These are phyloP conservation scores for Solanum bukasovii DNA, from an alignment of 257 asterid species.

Conservation along the genomic window DNA sequence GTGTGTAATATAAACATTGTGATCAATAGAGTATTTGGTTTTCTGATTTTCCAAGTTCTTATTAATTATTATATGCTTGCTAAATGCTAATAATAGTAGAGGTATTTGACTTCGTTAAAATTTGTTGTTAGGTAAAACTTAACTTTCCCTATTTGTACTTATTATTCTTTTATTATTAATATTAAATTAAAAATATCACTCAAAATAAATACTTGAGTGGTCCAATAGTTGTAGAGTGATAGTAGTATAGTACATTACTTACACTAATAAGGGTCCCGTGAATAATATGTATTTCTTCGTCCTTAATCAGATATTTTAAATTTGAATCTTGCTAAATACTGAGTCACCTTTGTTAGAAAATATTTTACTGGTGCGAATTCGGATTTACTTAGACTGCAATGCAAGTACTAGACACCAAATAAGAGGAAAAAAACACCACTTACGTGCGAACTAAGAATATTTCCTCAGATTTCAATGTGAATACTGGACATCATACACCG, in stretches of 20 bases:
- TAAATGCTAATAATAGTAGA: background rate
- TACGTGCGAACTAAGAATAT: background rate
- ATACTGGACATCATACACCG: too few relatives aligned
- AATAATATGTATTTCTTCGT: too few relatives aligned
- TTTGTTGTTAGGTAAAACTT: too few relatives aligned
- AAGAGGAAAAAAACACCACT: too few relatives aligned
- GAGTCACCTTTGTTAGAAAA: fast-evolving
- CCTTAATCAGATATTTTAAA: too few relatives aligned
- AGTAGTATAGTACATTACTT: too few relatives aligned
- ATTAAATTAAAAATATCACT: background rate
- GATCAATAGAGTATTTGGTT: background rate
- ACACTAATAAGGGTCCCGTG: background rate
- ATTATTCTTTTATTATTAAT: background rate
- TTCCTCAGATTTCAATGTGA: background rate
- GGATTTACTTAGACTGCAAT: too few relatives aligned
- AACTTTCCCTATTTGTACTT: background rate
- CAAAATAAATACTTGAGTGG: background rate
- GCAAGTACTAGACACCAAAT: fast-evolving
- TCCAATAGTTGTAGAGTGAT: background rate
- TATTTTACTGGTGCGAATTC: fast-evolving
- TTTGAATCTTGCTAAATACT: background rate
- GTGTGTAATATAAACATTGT: background rate
- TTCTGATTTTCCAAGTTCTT: background rate
- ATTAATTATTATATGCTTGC: background rate
- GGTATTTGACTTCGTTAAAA: background rate